Evolutionary conservation across 345 rosid genomes (phyloP).

Genomic region (Salix brachista): DNA sequence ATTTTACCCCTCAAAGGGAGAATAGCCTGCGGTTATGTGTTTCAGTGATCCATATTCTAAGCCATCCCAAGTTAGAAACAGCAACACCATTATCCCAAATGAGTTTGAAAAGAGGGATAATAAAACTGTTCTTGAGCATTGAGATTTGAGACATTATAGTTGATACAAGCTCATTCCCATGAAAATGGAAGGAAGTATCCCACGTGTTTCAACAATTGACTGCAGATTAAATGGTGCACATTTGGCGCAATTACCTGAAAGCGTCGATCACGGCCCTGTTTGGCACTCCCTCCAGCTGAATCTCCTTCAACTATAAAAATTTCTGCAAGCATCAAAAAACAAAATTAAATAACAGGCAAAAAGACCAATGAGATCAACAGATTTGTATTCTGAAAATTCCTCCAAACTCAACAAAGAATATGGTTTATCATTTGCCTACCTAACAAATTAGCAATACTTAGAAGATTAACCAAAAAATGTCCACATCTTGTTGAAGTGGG

Average conservation of each 20-base stretch:
- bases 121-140: background rate
- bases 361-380: background rate
- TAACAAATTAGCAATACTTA: background rate
- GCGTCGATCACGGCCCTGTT: constrained; percentile 97
- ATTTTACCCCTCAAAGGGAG: constrained; percentile 98
- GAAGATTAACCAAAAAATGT: background rate
- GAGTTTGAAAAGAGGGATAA: background rate
- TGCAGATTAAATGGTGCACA: background rate
- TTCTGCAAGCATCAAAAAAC: constrained; percentile 43
- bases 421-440: background rate
- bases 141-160: background rate
- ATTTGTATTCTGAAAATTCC: background rate
- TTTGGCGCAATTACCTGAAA: constrained; percentile 63
- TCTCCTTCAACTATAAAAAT: constrained; percentile 98
- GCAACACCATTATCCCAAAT: background rate
- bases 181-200: background rate
- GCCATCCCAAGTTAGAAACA: background rate
- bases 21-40: constrained; percentile 63
- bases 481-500: background rate
- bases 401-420: background rate
- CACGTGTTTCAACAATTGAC: constrained; percentile 3
- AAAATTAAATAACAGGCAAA: background rate
- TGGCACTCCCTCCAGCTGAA: constrained; percentile 99
- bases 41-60: background rate
- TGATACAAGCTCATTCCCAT: background rate